Conservation (phyloP, 2,329 filamentous ascomycete species). For the Alternaria sp. region DNA sequence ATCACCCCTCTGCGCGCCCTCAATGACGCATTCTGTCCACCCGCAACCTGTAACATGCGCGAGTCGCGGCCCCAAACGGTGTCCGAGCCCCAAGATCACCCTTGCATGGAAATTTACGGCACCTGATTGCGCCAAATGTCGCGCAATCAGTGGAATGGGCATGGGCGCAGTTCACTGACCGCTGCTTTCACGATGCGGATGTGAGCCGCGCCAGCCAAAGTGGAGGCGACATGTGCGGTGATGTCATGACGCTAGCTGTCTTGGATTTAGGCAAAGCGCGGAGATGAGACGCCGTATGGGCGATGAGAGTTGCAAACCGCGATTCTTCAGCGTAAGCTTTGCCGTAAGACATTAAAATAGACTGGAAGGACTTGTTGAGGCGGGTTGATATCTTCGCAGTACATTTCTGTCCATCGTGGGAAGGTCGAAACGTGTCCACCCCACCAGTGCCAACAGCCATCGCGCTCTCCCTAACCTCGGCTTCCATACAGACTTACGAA, state of each 20-base stretch:
- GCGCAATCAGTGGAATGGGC: conserved; percentile 18
- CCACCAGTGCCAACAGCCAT: neutral
- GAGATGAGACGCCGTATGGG: neutral
- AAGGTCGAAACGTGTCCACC: neutral
- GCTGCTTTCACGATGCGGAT: conserved; percentile 22
- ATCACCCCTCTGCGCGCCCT: conserved; percentile 10
- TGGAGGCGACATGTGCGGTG: conserved; percentile 9
- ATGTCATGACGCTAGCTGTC: conserved; percentile 15
- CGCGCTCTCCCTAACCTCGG: neutral
- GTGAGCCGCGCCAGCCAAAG: conserved; percentile 11
- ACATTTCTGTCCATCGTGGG: neutral
- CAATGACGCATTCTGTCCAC: conserved; percentile 29
- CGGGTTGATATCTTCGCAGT: neutral
- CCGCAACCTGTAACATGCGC: conserved; percentile 6
- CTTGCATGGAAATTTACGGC: conserved; percentile 13
- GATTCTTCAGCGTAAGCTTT: neutral
- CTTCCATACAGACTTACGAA: neutral
- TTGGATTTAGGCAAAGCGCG: conserved; percentile 1
- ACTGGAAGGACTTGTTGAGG: neutral
- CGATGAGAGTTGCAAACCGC: neutral
- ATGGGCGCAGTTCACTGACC: conserved; percentile 23
- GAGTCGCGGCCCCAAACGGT: conserved; percentile 18
- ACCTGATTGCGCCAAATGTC: conserved; percentile 29
- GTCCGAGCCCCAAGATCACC: conserved; percentile 21
- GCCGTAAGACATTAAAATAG: neutral